Conservation (phyloP, 164 flowering plant species). For the Chloranthus sessilifolius region DNA sequence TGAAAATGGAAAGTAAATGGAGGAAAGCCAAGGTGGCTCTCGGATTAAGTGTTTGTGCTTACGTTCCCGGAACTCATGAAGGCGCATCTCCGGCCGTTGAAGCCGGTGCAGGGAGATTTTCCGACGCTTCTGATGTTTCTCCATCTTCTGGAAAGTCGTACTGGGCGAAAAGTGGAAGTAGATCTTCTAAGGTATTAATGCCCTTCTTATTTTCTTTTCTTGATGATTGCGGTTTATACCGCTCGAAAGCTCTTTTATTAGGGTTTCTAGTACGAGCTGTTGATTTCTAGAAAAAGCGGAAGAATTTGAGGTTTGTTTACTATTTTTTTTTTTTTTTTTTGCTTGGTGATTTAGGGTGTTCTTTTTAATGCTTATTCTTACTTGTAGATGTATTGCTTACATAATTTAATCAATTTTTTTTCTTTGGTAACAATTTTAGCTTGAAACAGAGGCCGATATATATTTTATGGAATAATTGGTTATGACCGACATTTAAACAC, state of each 20-base stretch:
- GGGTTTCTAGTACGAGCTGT: background rate
- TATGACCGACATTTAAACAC: too few species aligned
- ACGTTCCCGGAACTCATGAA: constrained; percentile 41
- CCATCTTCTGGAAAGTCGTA: constrained; percentile 56
- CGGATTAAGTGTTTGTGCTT: constrained; percentile 50
- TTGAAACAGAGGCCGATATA: too few species aligned
- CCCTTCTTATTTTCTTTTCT: background rate
- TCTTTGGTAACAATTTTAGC: too few species aligned
- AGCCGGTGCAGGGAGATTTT: constrained; percentile 22
- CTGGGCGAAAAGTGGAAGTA: constrained; percentile 44
- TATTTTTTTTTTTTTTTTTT: too few species aligned
- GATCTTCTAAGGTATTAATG: constrained; percentile 73
- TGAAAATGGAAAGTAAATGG: constrained; percentile 77
- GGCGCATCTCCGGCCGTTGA: constrained; percentile 21
- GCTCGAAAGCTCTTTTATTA: background rate
- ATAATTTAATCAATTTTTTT: too few species aligned
- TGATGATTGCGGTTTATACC: background rate
- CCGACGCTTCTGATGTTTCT: constrained; percentile 30
- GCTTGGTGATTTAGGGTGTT: too few species aligned
- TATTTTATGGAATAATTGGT: too few species aligned
- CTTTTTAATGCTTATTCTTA: too few species aligned
- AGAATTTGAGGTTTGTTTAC: too few species aligned
- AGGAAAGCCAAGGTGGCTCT: constrained; percentile 67
- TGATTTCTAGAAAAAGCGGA: too few species aligned
- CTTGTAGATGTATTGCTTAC: too few species aligned